Base-by-base conservation (phyloP, 306 rosid genomes). In the Spatholobus suberectus region DNA sequence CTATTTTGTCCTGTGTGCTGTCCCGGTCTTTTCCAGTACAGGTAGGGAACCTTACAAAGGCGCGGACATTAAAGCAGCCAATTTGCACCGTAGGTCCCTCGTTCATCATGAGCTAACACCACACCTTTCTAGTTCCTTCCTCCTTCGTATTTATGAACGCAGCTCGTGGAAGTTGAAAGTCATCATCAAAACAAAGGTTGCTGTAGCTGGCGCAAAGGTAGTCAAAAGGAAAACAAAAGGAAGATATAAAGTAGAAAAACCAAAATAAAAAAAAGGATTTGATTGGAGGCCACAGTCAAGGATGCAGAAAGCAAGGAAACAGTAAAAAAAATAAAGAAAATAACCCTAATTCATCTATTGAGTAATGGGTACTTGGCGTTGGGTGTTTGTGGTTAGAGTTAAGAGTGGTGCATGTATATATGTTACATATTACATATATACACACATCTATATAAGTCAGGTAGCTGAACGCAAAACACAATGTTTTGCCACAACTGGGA, bases 71-170 rank as follows among this genome's bases (percentile, higher is more conserved):
- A 78, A 61, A 77, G 73, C 81, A 29, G 0, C 62, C 62, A 54
- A 62, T 46, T 77, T 77, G 47, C 73, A 23, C 63, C 47, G 15
- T 17, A 32, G 74, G 15, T 17, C 21, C 76, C 68, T 52, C 14
- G 9, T 34, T 35, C 47, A 49, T 17, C 55, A 1, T 44, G 3
- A 41, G 13, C 46, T 10, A 41, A 41, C 13, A 37, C n/a, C n/a
- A n/a, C n/a, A n/a, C n/a, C n/a, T n/a, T n/a, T n/a, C n/a, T n/a
- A n/a, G n/a, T n/a, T n/a, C n/a, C n/a, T n/a, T n/a, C 41, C 9
- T 37, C 41, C 41, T 37, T 37, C 41, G 0, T 5, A 37, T 37
- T 37, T 6, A 37, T 37, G 5, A 37, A 37, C 41, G 41, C 41
- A 43, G 14, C 14, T 43, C 6, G 0, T 2, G 11, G 18, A n/a